Conservation (phyloP, 495 filamentous ascomycete species). For the Parachaetomium inaequale region DNA sequence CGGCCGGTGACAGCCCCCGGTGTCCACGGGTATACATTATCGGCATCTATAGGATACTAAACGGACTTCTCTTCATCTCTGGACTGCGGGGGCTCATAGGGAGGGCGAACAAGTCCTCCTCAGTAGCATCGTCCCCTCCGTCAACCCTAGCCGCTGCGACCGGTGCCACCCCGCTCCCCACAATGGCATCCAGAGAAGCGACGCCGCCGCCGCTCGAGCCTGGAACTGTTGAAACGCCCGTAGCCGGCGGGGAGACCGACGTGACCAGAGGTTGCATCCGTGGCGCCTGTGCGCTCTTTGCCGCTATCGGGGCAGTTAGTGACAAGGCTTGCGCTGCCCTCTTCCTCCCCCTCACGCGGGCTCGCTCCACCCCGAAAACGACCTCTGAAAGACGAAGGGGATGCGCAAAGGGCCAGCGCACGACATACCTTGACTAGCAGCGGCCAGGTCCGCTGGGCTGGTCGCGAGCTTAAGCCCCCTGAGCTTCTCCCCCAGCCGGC, state of each 20-base stretch:
- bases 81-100: constrained; percentile 76
- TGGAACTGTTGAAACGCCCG: not conserved
- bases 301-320: constrained; percentile 16
- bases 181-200: constrained; percentile 46
- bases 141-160: constrained; percentile 29
- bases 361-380: not conserved
- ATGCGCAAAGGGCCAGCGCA: not conserved
- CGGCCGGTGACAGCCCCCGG: not conserved
- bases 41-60: constrained; percentile 45
- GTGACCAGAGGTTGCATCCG: constrained; percentile 15
- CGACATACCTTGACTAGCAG: constrained; percentile 45
- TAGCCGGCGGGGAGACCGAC: not conserved
- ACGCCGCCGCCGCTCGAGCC: constrained; percentile 25
- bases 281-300: constrained; percentile 19
- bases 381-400: not conserved
- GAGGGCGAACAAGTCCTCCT: constrained; percentile 76
- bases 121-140: constrained; percentile 38
- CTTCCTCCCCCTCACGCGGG: not conserved
- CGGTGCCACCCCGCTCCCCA: constrained; percentile 35
- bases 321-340: not conserved
- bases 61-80: constrained; percentile 72
- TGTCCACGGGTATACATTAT: constrained; percentile 4
- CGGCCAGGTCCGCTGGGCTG: constrained; percentile 55
- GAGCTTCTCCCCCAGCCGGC: constrained; percentile 70
- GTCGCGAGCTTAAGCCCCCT: constrained; percentile 73